These are phyloP conservation scores for Trichocomaceae sp. DNA, from an alignment of 2,329 filamentous ascomycete genomes.

Conservation along the genomic window DNA sequence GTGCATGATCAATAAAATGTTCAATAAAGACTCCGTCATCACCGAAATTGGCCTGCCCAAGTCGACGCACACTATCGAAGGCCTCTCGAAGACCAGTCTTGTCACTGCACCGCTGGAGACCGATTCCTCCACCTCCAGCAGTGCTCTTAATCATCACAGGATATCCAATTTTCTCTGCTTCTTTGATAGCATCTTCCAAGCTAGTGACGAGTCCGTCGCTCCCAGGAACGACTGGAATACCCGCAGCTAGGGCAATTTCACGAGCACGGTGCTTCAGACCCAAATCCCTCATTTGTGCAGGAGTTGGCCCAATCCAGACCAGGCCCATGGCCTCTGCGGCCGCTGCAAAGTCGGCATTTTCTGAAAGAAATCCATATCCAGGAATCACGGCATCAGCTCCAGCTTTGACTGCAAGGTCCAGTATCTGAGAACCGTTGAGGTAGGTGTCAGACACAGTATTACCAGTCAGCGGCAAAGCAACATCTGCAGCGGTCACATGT, in stretches of 20 bases:
- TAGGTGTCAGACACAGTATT: slow-evolving; percentile 41
- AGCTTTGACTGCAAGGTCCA: slow-evolving; percentile 37
- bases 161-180: not conserved
- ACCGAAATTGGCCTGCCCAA: not conserved
- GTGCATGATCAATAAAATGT: not conserved
- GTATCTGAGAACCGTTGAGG: slow-evolving; percentile 45
- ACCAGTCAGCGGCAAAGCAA: not conserved
- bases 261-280: not conserved
- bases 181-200: not conserved
- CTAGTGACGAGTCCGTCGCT: not conserved
- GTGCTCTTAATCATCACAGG: not conserved
- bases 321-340: not conserved
- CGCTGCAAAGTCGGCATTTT: slow-evolving; percentile 46
- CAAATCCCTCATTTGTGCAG: not conserved
- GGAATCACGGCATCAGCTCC: slow-evolving; percentile 51
- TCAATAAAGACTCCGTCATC: not conserved
- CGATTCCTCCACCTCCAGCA: not conserved
- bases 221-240: not conserved
- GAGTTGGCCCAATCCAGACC: not conserved
- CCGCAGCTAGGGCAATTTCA: not conserved
- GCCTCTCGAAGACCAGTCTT: not conserved
- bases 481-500: not conserved
- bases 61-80: not conserved
- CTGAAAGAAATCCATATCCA: slow-evolving; percentile 58
- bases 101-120: not conserved